Base-by-base conservation (phyloP, 1,284 basidiomycete species). In the Tetrapyrgos nigripes region DNA sequence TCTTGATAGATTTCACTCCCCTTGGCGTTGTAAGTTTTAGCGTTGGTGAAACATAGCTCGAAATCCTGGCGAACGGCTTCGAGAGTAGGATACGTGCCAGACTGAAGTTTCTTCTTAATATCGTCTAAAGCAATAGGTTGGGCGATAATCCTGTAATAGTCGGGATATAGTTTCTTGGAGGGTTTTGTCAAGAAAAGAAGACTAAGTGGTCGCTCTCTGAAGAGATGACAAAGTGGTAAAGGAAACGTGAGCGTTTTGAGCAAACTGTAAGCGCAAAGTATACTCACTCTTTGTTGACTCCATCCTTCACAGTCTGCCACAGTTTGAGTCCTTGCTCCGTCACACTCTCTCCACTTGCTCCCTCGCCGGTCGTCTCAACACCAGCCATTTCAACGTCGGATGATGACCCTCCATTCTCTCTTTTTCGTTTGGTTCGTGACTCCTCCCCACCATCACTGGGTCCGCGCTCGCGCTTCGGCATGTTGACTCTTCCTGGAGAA, bases 31-130 rank as follows among this genome's bases (percentile, higher is more conserved):
- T 96, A 98, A 64, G 83, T 79, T 77, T 93, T 93, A 21, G 96
- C 96, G 71, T 98, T 98, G 67, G 82, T 84, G 74, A 96, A 97
- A 73, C 94, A 93, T 35, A 89, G 81, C 66, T 96, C 93, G 50
- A 96, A 87, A 69, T 96, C 96, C 52, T 83, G 81, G 66, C 85
- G 89, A 69, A 95, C 88, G 28, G 85, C 86, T 50, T 91, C 84
- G 43, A 93, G 79, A 6, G 86, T 82, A 14, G 79, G 67, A 71
- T 97, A 98, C 33, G 70, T 70, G 57, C 83, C 77, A 47, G 78
- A 76, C 50, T 92, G 85, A 52, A 97, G 83, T 68, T 88, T 84
- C 64, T 82, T 84, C 82, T 92, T 92, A 75, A 98, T 93, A 64
- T 96, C 91, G 52, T 93, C 89, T 55, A 97, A 81, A 26, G 93